Base-by-base conservation (phyloP, 176 grass and related monocot species). In the Oryza rufipogon region DNA sequence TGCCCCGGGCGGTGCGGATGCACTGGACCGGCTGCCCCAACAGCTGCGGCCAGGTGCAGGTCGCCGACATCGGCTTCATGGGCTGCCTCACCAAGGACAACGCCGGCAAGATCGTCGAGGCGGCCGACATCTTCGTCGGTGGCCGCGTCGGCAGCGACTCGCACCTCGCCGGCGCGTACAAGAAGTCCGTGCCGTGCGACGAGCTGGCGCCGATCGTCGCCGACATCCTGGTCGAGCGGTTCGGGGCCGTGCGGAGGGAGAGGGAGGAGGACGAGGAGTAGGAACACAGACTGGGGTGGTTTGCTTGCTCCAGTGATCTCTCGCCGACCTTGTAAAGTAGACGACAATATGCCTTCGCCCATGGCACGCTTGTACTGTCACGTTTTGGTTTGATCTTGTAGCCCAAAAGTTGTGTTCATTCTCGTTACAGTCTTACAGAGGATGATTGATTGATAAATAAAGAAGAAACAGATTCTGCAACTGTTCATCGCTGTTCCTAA, bases 31-130 rank as follows among this genome's bases (percentile, higher is more conserved):
- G 96, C 0, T 98, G 96, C 77, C 93, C 92, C 19, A 98, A 98
- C 86, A 95, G 80, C 71, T 98, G 96, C 66, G 96, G 47, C n/a
- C 96, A 95, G 88, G 96, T 98, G 79, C 96, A 98, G 87, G 96
- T 98, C 25, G 96, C 96, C 0, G 96, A 98, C 74, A 95, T 98
- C 60, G 96, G 96, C 0, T 98, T 98, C 85, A 95, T 98, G 96
- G 96, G 92, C 0, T 93, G 92, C 69, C 90, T 98, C 46, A 90
- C 91, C 60, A 89, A 89, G 77, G 81, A 93, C 71, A n/a, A 54
- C 38, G 61, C 83, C 71, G 89, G 93, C 77, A 95, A 95, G 74
- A 39, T 90, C 52, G 89, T 88, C 14, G 93, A 98, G 84, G 92
- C 85, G 20, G 91, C 64, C 0, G 93, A 98, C 58, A 85, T 95